Evolutionary conservation across 1,139 yeast species (phyloP), one percentile per base, ranked within the genome.

Genomic region (Protomyces lactucae-debilis): DNA sequence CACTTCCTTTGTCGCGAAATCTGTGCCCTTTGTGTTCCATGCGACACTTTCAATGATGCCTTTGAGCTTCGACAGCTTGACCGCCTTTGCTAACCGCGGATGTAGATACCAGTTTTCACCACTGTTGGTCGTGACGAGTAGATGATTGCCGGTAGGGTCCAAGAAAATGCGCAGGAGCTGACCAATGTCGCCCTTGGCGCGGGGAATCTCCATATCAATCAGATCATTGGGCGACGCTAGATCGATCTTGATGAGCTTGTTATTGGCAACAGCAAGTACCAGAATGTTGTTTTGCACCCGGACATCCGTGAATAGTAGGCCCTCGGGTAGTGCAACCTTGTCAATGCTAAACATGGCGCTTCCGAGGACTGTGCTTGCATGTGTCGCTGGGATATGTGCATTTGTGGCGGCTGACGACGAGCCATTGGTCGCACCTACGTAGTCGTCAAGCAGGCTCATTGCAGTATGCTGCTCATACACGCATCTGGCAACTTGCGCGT

Each of bases 81-180:
- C 77, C 61, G 78, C 76, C 37, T 74, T 74, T 2, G 73, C 71
- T 1, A 81, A 72, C 21, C 73, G 74, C 46, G 73, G 71, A 68
- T 80, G 77, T 48, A 81, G 71, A 67, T 80, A 81, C 71, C 75
- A 82, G 68, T 78, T 80, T 64, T 83, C 84, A 40, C 78, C 76
- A 51, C 72, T 73, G 3, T 75, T 71, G 0, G 85, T 80, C 9
- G 83, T 76, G 0, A 82, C 76, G 10, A 84, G 73, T 54, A 83
- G 71, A 70, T 83, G 85, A 9, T 76, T 72, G 1, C 86, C 86
- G 0, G 79, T 72, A 0, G 81, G 80, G 70, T 83, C 86, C 52
- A 80, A 73, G 69, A 75, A 83, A 3, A 83, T 59, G 73, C 45
- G 73, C 70, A 23, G 73, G 73, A 45, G 83, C 76, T 54, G 72